Evolutionary conservation across 768 basidiomycete genomes (phyloP), one percentile per base, ranked within the genome.

Genomic region (Psilocybe cyanescens): DNA sequence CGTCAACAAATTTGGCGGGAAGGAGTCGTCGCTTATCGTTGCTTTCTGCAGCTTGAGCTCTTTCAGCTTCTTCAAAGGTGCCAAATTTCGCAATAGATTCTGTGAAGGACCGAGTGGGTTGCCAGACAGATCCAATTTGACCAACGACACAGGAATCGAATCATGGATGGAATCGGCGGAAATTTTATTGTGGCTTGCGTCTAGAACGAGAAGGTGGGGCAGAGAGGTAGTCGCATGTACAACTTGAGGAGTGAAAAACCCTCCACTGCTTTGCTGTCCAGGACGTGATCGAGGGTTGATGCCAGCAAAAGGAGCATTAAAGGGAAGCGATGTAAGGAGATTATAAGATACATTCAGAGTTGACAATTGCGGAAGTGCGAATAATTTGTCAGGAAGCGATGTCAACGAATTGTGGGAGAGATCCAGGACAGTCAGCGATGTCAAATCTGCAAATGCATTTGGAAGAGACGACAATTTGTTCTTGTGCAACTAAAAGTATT

Each of bases 311-410:
- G 88, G 85, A 17, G 81, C 77, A 59, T 80, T 81, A 67, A 93
- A 88, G 1, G 89, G 86, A 7, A 94, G 75, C 2, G 82, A 66
- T 7, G 80, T 79, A 8, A 94, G 77, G 0, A 76, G 70, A 71
- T 94, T 94, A 67, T 92, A 84, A 2, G 92, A 89, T 12, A 94
- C 62, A 63, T 93, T 91, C 53, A 94, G 79, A 29, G 72, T 79
- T 3, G 84, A 79, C 35, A 94, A 81, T 39, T 84, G 77, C 6
- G 92, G 90, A 17, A 94, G 83, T 11, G 88, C 78, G 65, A 87
- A 93, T 30, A 92, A 67, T 65, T 86, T 83, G 33, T 75, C 67
- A 1, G 92, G 92, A 9, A 94, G 79, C 4, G 82, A 75, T 0
- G 81, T 81, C 33, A 95, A 78, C 3, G 78, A 73, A 70, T 94